phyloP scores from a whole-genome alignment of 805 yeast genomes.

The Metschnikowia santaceciliae region DNA sequence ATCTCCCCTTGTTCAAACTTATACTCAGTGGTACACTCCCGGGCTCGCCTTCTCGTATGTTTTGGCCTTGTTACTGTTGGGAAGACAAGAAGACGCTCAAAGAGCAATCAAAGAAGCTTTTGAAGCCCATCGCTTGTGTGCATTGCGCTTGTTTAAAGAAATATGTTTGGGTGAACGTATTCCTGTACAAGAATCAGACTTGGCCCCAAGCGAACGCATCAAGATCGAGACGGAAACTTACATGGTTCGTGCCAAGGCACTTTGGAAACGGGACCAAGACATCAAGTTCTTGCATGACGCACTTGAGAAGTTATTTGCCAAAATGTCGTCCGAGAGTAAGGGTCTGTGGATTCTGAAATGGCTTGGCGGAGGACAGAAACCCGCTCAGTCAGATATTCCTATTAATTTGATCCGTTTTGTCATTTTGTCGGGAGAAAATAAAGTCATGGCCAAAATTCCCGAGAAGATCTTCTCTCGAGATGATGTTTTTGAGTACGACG shows the following conservation, averaged over 20 bases:
- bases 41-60: constrained; percentile 65
- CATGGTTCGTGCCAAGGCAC: constrained; percentile 46
- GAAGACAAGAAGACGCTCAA: constrained; percentile 43
- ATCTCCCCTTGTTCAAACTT: constrained; percentile 54
- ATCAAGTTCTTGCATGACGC: constrained; percentile 47
- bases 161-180: constrained; percentile 33
- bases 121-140: constrained; percentile 54
- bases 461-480: constrained; percentile 53
- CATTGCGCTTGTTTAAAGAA: constrained; percentile 44
- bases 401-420: constrained; percentile 62
- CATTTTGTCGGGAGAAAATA: constrained; percentile 65
- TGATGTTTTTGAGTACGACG: constrained; percentile 67
- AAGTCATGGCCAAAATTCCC: constrained; percentile 69
- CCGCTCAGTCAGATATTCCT: constrained; percentile 40
- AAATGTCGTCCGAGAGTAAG: not conserved
- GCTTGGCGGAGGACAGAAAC: constrained; percentile 5
- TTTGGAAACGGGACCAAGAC: constrained; percentile 51
- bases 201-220: constrained; percentile 23
- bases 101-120: constrained; percentile 48
- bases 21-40: constrained; percentile 67
- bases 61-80: constrained; percentile 52
- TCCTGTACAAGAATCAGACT: constrained; percentile 2
- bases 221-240: constrained; percentile 54
- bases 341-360: constrained; percentile 13
- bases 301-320: constrained; percentile 23